Base-by-base conservation (phyloP, 2,329 filamentous ascomycete species). In the Sarocladiaceae sp. region DNA sequence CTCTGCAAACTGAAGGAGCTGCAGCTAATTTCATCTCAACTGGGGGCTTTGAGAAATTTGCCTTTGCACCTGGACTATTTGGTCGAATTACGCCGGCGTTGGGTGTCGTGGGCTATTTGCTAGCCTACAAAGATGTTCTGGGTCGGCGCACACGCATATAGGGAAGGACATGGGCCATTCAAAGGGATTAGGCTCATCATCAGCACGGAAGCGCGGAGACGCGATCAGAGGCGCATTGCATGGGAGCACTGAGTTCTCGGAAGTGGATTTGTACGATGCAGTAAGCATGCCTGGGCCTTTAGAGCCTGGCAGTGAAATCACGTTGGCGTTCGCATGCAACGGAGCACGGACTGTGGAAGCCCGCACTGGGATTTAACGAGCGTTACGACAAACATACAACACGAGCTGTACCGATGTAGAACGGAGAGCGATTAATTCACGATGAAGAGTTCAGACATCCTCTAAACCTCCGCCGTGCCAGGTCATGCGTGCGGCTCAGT, bases 21-120 rank as follows among this genome's bases (percentile, higher is more conserved):
- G 10, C 4, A 4, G 7, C 11, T 6, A n/a, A 26, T 12, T 26
- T 15, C 13, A 11, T 11, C 23, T 22, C 17, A 26, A 7, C 23
- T 15, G 40, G 17, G 23, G 4, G 20, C 20, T n/a, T n/a, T n/a
- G n/a, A 26, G 7, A 15, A 5, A 26, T 44, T n/a, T 3, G 15
- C 23, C 22, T 22, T 12, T 3, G 28, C 3, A 28, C 40, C 12
- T 22, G 11, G 17, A 17, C 3, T 44, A 4, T 44, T 44, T 28
- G 40, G 28, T 44, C 10, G 20, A 44, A 26, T 44, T 44, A 44
- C 20, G 18, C 40, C 13, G 40, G 40, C 40, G 40, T 44, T 44
- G 23, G 40, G 22, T 44, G 4, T n/a, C 17, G 8, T 28, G 23
- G 23, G 22, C 40, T 26, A 12, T 7, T 28, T 44, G 8, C 23